Base-by-base conservation (phyloP, 1,139 yeast species). In the Blastobotrys illinoisensis region DNA sequence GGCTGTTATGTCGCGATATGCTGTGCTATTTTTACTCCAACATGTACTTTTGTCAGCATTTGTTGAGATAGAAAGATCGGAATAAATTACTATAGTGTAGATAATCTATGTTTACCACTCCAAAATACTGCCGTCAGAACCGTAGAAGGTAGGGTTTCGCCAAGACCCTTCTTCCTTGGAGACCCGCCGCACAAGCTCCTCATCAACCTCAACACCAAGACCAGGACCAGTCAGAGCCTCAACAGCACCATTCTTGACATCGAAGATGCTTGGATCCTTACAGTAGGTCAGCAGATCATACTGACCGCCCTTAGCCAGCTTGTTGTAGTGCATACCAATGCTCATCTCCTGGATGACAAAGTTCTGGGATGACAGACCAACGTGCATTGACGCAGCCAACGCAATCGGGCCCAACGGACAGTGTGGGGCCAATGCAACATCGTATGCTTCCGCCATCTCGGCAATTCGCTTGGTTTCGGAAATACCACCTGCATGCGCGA, bases 381-480 rank as follows among this genome's bases (percentile, higher is more conserved):
- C 57, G 44, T 67, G 71, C 45, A 67, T 55, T 44, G 63, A 59
- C 16, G 71, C 71, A 7, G 71, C 71, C 50, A 67, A 58, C 3
- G 71, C 69, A 45, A 67, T 58, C 4, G 71, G 69, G 7, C 71
- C 71, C 24, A 67, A 58, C 24, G 71, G 71, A 44, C 71, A 67
- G 51, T 67, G 71, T 9, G 71, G 71, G 14, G 71, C 71, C 6
- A 67, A 47, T 2, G 67, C 71, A 28, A 67, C 62, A 52, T 67
- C 71, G 53, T 66, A 67, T 1, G 70, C 60, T 55, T 67, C 71
- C 14, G 71, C 70, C 66, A 67, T 62, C 43, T 58, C 54, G 3
- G 71, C 70, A 47, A 67, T 66, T 46, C 61, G 52, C 54, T 61
- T 59, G 23, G 65, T 60, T 49, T 67, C 71, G 9, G 71, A 62